Evolutionary conservation across 805 yeast genomes (phyloP).

Genomic region (Wickerhamiella dianesei): DNA sequence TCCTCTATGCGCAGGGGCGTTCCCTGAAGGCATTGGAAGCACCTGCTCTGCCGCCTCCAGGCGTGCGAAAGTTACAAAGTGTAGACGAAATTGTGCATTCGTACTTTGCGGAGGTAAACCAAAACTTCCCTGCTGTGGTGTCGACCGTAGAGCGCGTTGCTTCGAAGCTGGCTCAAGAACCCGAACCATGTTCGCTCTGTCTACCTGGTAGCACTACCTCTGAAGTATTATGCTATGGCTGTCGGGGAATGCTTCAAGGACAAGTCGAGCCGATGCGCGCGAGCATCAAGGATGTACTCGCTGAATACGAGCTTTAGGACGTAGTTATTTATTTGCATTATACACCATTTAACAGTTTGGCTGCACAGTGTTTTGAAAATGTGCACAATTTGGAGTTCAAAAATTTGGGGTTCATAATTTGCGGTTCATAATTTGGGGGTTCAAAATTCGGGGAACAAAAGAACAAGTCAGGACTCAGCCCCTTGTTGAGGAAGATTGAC

Average conservation of each 20-base stretch:
- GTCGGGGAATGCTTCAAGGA: conserved; percentile 6
- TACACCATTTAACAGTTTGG: too few relatives aligned
- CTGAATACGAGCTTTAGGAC: conserved; percentile 4
- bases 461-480: too few relatives aligned
- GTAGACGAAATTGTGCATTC: conserved; percentile 64
- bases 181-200: conserved; percentile 17
- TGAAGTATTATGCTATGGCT: conserved; percentile 17
- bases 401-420: too few relatives aligned
- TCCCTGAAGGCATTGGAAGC: conserved; percentile 24
- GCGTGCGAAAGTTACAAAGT: conserved; percentile 57
- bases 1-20: conserved; percentile 36
- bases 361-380: too few relatives aligned
- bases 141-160: conserved; percentile 89
- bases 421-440: too few relatives aligned
- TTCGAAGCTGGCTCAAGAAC: conserved; percentile 38
- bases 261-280: background rate
- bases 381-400: too few relatives aligned
- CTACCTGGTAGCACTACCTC: background rate
- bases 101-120: conserved; percentile 60
- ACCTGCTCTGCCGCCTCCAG: conserved; percentile 24
- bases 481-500: too few relatives aligned
- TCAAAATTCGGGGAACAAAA: too few relatives aligned
- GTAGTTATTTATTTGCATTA: too few relatives aligned
- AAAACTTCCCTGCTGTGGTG: conserved; percentile 74
- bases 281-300: conserved; percentile 1